These are phyloP conservation scores for Mrakia gelida DNA, from an alignment of 768 basidiomycete species.

Conservation along the genomic window DNA sequence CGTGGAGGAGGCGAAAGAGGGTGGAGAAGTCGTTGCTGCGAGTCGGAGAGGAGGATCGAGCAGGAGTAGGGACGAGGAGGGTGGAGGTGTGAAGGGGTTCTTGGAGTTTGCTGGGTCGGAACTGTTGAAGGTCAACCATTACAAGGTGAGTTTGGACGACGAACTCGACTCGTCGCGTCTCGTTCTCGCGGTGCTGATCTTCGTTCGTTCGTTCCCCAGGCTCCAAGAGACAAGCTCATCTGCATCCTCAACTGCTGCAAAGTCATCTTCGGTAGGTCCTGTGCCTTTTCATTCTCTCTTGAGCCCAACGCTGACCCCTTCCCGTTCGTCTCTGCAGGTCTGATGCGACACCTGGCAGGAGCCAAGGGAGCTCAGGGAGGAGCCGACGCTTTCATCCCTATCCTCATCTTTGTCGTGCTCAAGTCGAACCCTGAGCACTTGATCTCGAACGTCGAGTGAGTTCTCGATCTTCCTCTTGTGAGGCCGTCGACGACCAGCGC, in stretches of 20 bases:
- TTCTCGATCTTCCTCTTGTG: neutral
- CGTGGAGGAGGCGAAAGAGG: neutral
- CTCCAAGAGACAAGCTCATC: constrained; percentile 94
- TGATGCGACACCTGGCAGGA: constrained; percentile 71
- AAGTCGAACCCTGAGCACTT: constrained; percentile 91
- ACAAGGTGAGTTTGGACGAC: constrained; percentile 53
- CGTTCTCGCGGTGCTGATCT: neutral
- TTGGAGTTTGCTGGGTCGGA: constrained; percentile 56
- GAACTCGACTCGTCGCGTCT: neutral
- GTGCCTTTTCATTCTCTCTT: neutral
- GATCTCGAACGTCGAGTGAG: constrained; percentile 88
- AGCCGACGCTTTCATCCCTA: constrained; percentile 90
- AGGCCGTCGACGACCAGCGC: neutral
- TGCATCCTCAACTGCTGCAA: constrained; percentile 98
- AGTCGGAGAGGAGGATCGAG: constrained; percentile 49
- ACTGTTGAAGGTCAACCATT: constrained; percentile 92
- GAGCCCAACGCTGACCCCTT: no score
- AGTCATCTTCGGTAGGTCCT: constrained; percentile 85
- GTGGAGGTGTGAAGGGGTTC: constrained; percentile 59
- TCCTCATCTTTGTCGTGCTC: constrained; percentile 88
- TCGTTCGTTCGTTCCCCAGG: constrained; percentile 40
- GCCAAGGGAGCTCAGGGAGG: constrained; percentile 63
- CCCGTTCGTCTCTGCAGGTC: constrained; percentile 52
- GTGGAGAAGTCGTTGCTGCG: neutral
- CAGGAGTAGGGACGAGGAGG: constrained; percentile 40